Percentiles rank a stretch among this genome's conserved stretches.
Conservation (phyloP, 352 stramenopile species). For the Phytophthora capsici region DNA sequence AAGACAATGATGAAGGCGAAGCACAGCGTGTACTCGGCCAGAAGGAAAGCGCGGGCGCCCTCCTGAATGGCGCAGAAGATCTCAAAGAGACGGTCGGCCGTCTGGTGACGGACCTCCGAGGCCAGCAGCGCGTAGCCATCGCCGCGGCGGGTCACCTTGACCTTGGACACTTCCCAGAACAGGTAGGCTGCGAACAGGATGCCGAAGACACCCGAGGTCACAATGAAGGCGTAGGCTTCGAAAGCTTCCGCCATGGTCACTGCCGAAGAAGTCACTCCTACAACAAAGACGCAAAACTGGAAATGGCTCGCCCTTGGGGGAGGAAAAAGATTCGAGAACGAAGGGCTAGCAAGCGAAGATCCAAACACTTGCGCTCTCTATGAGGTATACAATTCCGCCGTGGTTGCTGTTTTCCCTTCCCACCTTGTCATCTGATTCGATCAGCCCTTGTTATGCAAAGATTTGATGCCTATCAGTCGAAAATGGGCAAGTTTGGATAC, state of each 20-base stretch:
- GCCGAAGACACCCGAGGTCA: constrained; percentile 72
- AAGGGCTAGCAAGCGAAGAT: constrained; percentile 36
- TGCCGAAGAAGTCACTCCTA: constrained; percentile 2
- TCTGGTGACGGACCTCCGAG: constrained; percentile 80
- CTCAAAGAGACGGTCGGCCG: constrained; percentile 86
- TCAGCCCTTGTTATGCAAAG: constrained; percentile 7
- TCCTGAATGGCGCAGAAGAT: constrained; percentile 98
- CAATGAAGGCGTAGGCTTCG: constrained; percentile 74
- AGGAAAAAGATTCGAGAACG: constrained; percentile 18
- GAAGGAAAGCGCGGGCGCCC: constrained; percentile 97
- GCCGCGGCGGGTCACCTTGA: constrained; percentile 86
- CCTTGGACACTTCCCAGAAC: constrained; percentile 90
- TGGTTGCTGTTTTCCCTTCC: constrained; percentile 23
- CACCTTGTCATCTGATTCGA: constrained; percentile 29
- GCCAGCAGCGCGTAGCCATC: constrained; percentile 84
- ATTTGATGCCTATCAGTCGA: constrained; percentile 29
- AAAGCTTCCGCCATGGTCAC: constrained; percentile 58
- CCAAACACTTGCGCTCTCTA: constrained; percentile 37
- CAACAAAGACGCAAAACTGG: constrained; percentile 67
- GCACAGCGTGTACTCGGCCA: constrained; percentile 98
- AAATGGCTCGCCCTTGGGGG: constrained; percentile 43
- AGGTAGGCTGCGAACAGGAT: constrained; percentile 85
- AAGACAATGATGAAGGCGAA: constrained; percentile 96
- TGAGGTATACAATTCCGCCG: constrained; percentile 41
- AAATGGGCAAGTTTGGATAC: constrained; percentile 22